phyloP scores from a whole-genome alignment of 768 basidiomycete species.

The Lanmaoa pseudosensibilis region DNA sequence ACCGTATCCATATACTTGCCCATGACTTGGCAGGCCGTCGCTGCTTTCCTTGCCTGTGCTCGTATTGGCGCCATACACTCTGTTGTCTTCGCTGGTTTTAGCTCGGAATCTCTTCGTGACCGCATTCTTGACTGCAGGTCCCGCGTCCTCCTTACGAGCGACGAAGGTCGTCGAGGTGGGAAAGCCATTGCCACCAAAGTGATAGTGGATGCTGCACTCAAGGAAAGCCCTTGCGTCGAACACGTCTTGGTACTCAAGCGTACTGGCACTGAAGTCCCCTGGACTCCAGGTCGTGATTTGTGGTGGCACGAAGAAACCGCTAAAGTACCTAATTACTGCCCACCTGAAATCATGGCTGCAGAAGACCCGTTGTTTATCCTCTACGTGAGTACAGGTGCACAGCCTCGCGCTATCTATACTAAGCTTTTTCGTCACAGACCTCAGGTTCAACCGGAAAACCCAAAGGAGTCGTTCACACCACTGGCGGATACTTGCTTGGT shows the following conservation, averaged over 20 bases:
- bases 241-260: slow-evolving; percentile 88
- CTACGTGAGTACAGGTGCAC: slow-evolving; percentile 62
- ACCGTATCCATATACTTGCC: slow-evolving; percentile 91
- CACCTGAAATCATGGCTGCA: slow-evolving; percentile 82
- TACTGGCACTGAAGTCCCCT: slow-evolving; percentile 80
- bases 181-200: slow-evolving; percentile 93
- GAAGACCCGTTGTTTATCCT: slow-evolving; percentile 99
- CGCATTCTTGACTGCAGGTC: slow-evolving; percentile 87
- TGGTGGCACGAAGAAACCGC: slow-evolving; percentile 97
- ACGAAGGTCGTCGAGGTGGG: slow-evolving; percentile 92
- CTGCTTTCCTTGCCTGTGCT: slow-evolving; percentile 96
- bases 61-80: slow-evolving; percentile 96
- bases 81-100: slow-evolving; percentile 97
- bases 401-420: neutral
- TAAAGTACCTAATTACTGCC: slow-evolving; percentile 85
- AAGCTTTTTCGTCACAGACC: slow-evolving; percentile 51
- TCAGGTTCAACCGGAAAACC: slow-evolving; percentile 95
- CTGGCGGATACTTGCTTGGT: slow-evolving; percentile 87
- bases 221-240: slow-evolving; percentile 80
- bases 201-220: slow-evolving; percentile 90
- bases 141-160: slow-evolving; percentile 91
- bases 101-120: slow-evolving; percentile 90
- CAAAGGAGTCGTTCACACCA: slow-evolving; percentile 94
- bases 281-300: slow-evolving; percentile 80
- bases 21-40: slow-evolving; percentile 94